phyloP scores from a whole-genome alignment of 768 basidiomycete genomes.

The Fomitopsis pulvina region DNA sequence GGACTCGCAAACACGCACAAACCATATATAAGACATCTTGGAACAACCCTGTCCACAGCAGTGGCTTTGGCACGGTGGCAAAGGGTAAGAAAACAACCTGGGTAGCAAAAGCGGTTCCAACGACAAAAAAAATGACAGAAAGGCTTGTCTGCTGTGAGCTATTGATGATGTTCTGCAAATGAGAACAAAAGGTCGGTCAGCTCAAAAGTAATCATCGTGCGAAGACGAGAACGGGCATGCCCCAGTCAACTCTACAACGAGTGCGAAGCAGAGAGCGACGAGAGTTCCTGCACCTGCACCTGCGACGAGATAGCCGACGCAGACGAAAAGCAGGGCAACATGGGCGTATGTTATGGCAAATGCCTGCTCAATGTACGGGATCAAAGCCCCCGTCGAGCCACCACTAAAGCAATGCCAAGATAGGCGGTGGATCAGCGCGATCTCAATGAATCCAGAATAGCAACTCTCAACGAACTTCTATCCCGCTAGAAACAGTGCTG shows the following conservation, averaged over 20 bases:
- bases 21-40: slow-evolving; percentile 23
- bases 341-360: slow-evolving; percentile 19
- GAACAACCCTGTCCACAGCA: slow-evolving; percentile 20
- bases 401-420: slow-evolving; percentile 8
- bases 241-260: slow-evolving; percentile 16
- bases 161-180: slow-evolving; percentile 20
- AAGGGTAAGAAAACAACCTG: slow-evolving; percentile 15
- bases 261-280: slow-evolving; percentile 14
- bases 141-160: slow-evolving; percentile 20
- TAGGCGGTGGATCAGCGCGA: neutral
- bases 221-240: slow-evolving; percentile 5
- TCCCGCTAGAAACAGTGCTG: slow-evolving; percentile 19
- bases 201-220: neutral
- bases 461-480: slow-evolving; percentile 23
- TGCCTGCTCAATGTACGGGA: slow-evolving; percentile 19
- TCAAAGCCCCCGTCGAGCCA: slow-evolving; percentile 20
- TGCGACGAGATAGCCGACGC: slow-evolving; percentile 19
- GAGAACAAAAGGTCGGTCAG: neutral
- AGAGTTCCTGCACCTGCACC: slow-evolving; percentile 16
- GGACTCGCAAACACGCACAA: slow-evolving; percentile 20
- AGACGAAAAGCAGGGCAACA: slow-evolving; percentile 20
- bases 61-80: slow-evolving; percentile 18
- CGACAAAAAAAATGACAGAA: slow-evolving; percentile 19
- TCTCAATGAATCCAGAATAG: neutral
- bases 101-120: slow-evolving; percentile 20